phyloP scores from a whole-genome alignment of 306 rosid species.

The Carpinus viminea region DNA sequence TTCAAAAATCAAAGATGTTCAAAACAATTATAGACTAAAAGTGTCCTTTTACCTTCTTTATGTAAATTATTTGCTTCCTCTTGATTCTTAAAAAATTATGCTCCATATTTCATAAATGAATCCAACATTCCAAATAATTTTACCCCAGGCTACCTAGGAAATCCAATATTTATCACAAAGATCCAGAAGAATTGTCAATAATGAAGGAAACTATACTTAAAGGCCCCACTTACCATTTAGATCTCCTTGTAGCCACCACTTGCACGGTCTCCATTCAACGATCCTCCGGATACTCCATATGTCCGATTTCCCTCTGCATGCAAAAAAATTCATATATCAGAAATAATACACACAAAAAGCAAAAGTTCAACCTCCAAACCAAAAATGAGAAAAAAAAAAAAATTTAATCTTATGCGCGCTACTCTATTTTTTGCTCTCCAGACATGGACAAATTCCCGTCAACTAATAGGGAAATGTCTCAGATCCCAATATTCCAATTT shows the following conservation, averaged over 20 bases:
- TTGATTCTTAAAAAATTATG: not conserved
- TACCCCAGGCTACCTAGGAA: not conserved
- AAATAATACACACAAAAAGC: not conserved
- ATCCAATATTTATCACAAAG: not conserved
- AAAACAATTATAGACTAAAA: constrained; percentile 1
- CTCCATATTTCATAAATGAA: constrained; percentile 6
- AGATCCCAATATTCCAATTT: constrained; percentile 20
- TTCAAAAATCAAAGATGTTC: not conserved
- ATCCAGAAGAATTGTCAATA: not conserved
- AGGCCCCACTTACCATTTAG: constrained; percentile 47
- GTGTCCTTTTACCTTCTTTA: not conserved
- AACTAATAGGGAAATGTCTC: constrained; percentile 5
- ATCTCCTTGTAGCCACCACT: constrained; percentile 81
- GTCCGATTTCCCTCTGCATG: constrained; percentile 51
- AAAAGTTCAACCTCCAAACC: not conserved
- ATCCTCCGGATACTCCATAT: constrained; percentile 81
- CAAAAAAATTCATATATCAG: constrained; percentile 22
- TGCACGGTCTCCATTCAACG: constrained; percentile 89
- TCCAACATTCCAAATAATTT: constrained; percentile 7
- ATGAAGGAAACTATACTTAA: constrained; percentile 1
- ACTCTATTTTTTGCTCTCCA: not conserved
- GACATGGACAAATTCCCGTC: not conserved
- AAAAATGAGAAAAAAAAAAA: constrained; percentile 6
- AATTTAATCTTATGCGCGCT: too few species aligned
- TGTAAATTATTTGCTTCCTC: not conserved